These are phyloP conservation scores for Aspergillus melleus DNA, from an alignment of 2,329 filamentous ascomycete species.

Conservation along the genomic window DNA sequence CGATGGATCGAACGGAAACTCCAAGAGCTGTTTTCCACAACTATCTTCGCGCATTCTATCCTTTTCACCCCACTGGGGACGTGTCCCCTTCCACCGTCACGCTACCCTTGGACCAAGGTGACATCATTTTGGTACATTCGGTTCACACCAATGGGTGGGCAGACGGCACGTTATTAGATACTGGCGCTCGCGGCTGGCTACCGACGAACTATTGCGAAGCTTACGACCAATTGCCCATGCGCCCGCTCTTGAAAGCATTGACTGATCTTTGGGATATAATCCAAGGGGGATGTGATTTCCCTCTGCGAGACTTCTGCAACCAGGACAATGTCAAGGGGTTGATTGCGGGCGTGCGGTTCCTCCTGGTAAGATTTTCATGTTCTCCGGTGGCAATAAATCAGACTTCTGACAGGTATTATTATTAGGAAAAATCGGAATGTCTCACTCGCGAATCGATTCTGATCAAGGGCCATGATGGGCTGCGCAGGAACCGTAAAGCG, in stretches of 20 bases:
- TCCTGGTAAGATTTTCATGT: constrained; percentile 65
- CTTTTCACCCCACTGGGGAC: constrained; percentile 77
- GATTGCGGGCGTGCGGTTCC: constrained; percentile 86
- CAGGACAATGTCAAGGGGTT: constrained; percentile 94
- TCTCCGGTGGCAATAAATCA: neutral
- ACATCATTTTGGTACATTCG: constrained; percentile 91
- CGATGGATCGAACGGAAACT: constrained; percentile 44
- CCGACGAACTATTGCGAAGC: constrained; percentile 98
- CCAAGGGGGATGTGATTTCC: constrained; percentile 72
- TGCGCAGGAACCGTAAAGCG: constrained; percentile 81
- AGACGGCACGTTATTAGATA: constrained; percentile 84
- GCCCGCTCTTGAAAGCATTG: constrained; percentile 78
- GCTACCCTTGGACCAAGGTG: constrained; percentile 82
- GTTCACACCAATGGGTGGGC: constrained; percentile 99
- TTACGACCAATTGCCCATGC: constrained; percentile 86
- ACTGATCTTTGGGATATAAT: constrained; percentile 92
- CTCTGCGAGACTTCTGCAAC: constrained; percentile 77
- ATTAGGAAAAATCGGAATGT: constrained; percentile 82
- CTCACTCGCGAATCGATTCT: constrained; percentile 76
- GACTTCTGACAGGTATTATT: neutral
- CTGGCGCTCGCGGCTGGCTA: constrained; percentile 88
- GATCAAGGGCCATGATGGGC: constrained; percentile 71
- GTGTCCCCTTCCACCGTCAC: constrained; percentile 85
- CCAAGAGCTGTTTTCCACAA: constrained; percentile 78
- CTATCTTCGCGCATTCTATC: constrained; percentile 91